Percentiles rank a stretch among this genome's conserved stretches.
These are phyloP conservation scores for Salvia hispanica DNA, from an alignment of 257 asterid genomes.

Conservation along the genomic window DNA sequence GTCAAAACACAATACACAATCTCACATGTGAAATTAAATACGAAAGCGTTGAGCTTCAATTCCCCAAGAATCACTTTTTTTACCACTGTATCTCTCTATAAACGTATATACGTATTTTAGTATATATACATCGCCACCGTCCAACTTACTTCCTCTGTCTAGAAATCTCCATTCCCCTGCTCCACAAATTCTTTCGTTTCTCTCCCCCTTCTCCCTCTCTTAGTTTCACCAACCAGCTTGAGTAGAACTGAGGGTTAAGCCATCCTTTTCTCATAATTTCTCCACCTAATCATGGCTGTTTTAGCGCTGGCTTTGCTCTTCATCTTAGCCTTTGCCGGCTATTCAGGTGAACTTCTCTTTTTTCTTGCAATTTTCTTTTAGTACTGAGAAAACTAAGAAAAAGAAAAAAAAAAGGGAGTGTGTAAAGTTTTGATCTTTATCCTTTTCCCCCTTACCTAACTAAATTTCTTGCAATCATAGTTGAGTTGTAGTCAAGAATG, in stretches of 20 bases:
- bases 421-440: slow-evolving; percentile 32
- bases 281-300: slow-evolving; percentile 53
- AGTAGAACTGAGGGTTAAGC: slow-evolving; percentile 7
- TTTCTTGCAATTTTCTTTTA: neutral
- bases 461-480: neutral
- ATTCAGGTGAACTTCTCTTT: slow-evolving; percentile 41
- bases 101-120: slow-evolving; percentile 8
- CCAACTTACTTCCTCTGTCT: slow-evolving; percentile 33
- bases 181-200: slow-evolving; percentile 15
- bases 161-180: slow-evolving; percentile 40
- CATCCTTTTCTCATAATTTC: slow-evolving; percentile 28
- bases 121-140: slow-evolving; percentile 38
- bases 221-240: slow-evolving; percentile 23
- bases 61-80: slow-evolving; percentile 33
- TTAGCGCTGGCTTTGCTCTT: slow-evolving; percentile 45
- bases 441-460: slow-evolving; percentile 1
- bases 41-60: slow-evolving; percentile 32
- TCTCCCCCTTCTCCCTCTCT: slow-evolving; percentile 9
- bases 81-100: neutral
- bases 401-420: slow-evolving; percentile 32
- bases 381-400: neutral
- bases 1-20: neutral
- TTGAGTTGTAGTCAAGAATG: neutral
- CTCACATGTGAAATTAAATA: slow-evolving; percentile 14
- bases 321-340: slow-evolving; percentile 55